phyloP scores from a whole-genome alignment of 1,284 basidiomycete genomes.

The Cryptococcus amylolentus region DNA sequence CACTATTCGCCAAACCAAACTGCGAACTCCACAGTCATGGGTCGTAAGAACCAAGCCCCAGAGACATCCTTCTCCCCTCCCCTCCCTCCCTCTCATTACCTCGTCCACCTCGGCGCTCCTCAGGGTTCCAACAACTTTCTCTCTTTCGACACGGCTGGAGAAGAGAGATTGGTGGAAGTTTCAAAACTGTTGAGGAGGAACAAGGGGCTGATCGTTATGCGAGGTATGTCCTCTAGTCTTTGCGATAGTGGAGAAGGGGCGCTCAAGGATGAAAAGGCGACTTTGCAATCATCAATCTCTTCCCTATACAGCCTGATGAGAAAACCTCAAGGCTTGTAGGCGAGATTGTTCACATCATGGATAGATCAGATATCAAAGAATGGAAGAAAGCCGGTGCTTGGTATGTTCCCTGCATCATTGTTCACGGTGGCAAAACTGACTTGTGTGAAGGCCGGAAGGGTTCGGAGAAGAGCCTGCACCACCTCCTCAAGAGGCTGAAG shows the following conservation, averaged over 20 bases:
- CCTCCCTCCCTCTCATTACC: constrained; percentile 24
- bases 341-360: constrained; percentile 36
- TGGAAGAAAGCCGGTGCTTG: constrained; percentile 40
- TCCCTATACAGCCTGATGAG: constrained; percentile 12
- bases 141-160: constrained; percentile 24
- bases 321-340: constrained; percentile 25
- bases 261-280: constrained; percentile 19
- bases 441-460: constrained; percentile 21
- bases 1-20: too few species aligned
- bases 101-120: constrained; percentile 35
- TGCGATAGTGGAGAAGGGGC: neutral
- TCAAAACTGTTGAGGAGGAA: constrained; percentile 23
- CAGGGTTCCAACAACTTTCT: constrained; percentile 39
- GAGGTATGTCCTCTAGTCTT: constrained; percentile 16
- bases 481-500: neutral
- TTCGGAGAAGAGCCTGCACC: constrained; percentile 19
- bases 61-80: constrained; percentile 17
- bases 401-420: constrained; percentile 20
- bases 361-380: constrained; percentile 32
- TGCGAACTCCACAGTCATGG: neutral
- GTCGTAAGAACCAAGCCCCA: constrained; percentile 1
- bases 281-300: constrained; percentile 37
- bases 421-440: neutral
- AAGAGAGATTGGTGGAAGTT: constrained; percentile 39
- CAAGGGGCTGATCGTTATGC: constrained; percentile 27